Evolutionary conservation across 23 red algal species (phyloP).

Genomic region (Porphyridium purpureum): DNA sequence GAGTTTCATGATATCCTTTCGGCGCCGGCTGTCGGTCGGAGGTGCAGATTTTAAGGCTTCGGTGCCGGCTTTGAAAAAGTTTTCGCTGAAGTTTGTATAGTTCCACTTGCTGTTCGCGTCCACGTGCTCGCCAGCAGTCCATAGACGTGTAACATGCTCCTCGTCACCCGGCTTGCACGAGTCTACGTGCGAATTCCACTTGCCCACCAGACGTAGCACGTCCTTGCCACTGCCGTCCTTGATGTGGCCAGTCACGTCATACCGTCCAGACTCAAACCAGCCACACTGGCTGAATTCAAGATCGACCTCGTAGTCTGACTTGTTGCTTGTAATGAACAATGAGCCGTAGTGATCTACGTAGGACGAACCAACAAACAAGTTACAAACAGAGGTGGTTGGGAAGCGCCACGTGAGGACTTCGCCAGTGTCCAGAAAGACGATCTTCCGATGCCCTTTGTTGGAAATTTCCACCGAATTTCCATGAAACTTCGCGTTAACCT

Average conservation of each 20-base stretch:
- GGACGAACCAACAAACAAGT: conserved; percentile 63
- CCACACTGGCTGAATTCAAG: conserved; percentile 48
- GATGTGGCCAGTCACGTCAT: conserved; percentile 35
- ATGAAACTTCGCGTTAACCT: conserved; percentile 52
- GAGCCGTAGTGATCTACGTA: conserved; percentile 68
- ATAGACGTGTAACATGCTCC: too few relatives aligned
- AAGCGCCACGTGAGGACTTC: conserved; percentile 73
- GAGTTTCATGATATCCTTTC: too few relatives aligned
- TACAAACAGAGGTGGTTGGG: conserved; percentile 32
- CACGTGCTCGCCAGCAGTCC: too few relatives aligned
- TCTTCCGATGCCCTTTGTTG: conserved; percentile 44
- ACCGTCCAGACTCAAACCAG: conserved; percentile 60
- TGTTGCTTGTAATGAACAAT: conserved; percentile 27
- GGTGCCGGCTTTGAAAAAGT: too few relatives aligned
- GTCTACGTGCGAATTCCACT: conserved; percentile 72
- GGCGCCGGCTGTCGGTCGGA: too few relatives aligned
- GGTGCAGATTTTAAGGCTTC: too few relatives aligned
- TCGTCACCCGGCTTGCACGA: too few relatives aligned
- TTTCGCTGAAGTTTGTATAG: too few relatives aligned
- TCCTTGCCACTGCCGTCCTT: conserved; percentile 9
- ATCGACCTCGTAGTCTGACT: conserved; percentile 11
- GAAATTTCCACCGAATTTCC: conserved; percentile 78
- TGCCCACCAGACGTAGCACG: conserved; percentile 23
- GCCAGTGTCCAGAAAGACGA: conserved; percentile 28
- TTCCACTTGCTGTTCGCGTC: too few relatives aligned